Base-by-base conservation (phyloP, 306 rosid species). In the Medicago ruthenica region DNA sequence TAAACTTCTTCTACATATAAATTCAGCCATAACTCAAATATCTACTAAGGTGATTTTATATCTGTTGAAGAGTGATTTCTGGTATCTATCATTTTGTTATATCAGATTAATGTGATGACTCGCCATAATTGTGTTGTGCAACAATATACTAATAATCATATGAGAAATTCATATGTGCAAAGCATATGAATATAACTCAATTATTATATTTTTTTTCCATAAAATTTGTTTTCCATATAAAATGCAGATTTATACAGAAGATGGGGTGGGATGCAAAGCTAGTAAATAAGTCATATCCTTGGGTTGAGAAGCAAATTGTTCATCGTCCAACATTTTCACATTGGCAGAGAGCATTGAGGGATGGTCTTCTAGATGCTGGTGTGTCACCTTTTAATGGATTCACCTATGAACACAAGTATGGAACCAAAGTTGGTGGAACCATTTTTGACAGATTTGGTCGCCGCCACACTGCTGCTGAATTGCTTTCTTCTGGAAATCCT, bases 361-460 rank as follows among this genome's bases (percentile, higher is more conserved):
- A 92, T 70, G 83, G 96, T 65, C 97, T 95, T 73, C 67, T 95
- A 66, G 93, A 84, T 57, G 81, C 75, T 44, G 98, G 98, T 4
- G 77, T 95, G 14, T 85, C 95, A 3, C 98, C 98, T 60, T 92
- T 86, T 42, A 95, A 95, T 80, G 98, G 98, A 1, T 95, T 95
- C 89, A 95, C 98, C 44, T 95, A 86, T 62, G 98, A 95, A 78
- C 98, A 95, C 71, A 10, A 89, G 13, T 89, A 86, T 72, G 98
- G 98, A 62, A 95, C 98, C 74, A 95, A 95, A 73, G 81, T 95
- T 73, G 98, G 98, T 27, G 98, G 98, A 66, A 95, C 98, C 86
- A 95, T 90, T 74, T 95, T 85, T 1, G 98, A 95, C 45, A 75
- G 86, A 17, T 92, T 85, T 8, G 96, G 96, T 58, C 92, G 90